Evolutionary conservation across 495 filamentous ascomycete genomes (phyloP), one percentile per base, ranked within the genome.

Genomic region (Saxispiralis lemnorum): DNA sequence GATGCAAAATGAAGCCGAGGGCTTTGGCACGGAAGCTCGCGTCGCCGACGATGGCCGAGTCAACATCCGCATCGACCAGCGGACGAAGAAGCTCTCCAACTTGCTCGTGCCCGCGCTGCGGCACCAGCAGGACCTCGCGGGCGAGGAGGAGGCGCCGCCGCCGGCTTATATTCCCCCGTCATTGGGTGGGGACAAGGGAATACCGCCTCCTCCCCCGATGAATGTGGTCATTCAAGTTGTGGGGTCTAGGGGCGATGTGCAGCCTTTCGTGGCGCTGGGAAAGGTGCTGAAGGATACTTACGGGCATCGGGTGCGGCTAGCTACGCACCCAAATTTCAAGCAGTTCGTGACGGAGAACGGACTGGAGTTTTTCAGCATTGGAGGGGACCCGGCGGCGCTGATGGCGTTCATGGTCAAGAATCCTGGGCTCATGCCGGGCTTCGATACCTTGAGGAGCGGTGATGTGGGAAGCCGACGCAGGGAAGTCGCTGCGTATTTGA

Each of bases 21-120:
- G 67, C 18, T 61, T 73, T 51, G 60, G 68, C 47, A 71, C 71
- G 5, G 61, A 65, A 40, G 72, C 71, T 4, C 56, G 58, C 19
- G 54, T 76, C 35, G 60, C 63, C 67, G 72, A 69, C 49, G 78
- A 81, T 60, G 81, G 79, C 14, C 75, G 81, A 31, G 66, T 85
- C 47, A 70, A 83, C 49, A 83, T 87, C 61, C 75, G 76, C 44
- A 79, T 86, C 57, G 72, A 73, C 49, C 68, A 83, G 48, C 74
- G 73, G 52, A 72, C 70, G 45, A 59, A 67, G 19, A 66, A 70
- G 21, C 55, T 93, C 1, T 72, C 79, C 7, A 66, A 72, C 24
- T 60, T 89, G 18, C 61, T 85, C 15, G 72, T 66, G 0, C 79
- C 81, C 0, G 71, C 78, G 30, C 58, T 86, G 35, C 63, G 69